Base-by-base conservation (phyloP, 108 stramenopile species). In the Nannochloropsis oceanica region DNA sequence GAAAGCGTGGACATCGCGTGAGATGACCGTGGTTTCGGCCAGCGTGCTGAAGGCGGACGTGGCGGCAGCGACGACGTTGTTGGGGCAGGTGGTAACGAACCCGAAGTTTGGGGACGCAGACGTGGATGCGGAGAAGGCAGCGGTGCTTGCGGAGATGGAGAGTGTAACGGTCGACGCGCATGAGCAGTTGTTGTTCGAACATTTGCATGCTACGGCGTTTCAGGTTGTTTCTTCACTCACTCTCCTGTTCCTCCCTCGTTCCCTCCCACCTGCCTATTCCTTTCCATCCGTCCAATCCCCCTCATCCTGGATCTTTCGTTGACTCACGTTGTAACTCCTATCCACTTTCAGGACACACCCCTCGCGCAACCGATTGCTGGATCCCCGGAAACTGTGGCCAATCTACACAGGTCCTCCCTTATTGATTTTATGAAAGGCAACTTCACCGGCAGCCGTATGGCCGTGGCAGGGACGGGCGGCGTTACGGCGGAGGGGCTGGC, bases 1-100 rank as follows among this genome's bases (percentile, higher is more conserved):
- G 43, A 24, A 79, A 85, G 97, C 97, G 12, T 97, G 97, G 88
- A 97, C 96, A 12, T 91, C 91, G 46, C 93, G 99, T 14, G 99
- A 99, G 90, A 96, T 97, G 91, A 99, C 97, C n/a, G 96, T 97
- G n/a, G 97, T 97, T 92, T 97, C 94, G 91, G 97, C 99, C 87
- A 96, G 96, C 86, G 97, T 98, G 8, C 96, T 97, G 85, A 93
- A 96, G 92, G 92, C 94, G 50, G 97, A 99, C 88, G 97, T 97
- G 2, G 91, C 91, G 11, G 88, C 87, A 85, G 99, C 97, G 27
- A 93, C 97, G 86, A 97, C 97, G 87, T 95, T 99, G 85, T 92
- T 99, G 44, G 86, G 93, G 79, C 95, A 97, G 90, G 96, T 97
- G 82, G 87, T 97, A 7, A n/a, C 59, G 5, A 73, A n/a, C 59